Conservation (phyloP, 1,139 yeast species). For the Pichia sp. region DNA sequence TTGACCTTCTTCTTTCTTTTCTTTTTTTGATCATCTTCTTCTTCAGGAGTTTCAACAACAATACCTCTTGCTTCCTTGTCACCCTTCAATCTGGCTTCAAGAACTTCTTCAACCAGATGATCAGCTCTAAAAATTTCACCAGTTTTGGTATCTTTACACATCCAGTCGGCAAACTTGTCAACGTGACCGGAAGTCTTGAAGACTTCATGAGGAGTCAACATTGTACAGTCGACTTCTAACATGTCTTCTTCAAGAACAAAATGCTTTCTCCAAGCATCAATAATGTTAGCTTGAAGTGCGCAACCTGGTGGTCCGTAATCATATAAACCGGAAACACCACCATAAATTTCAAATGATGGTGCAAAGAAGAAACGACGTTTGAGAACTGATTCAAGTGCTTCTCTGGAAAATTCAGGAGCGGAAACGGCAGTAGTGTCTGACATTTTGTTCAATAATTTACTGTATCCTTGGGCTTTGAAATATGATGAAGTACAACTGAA, state of each 20-base stretch:
- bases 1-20: slow-evolving; percentile 92
- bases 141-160: slow-evolving; percentile 91
- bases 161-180: slow-evolving; percentile 98
- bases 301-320: slow-evolving; percentile 99
- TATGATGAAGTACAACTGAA: not conserved
- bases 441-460: slow-evolving; percentile 11
- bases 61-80: slow-evolving; percentile 92
- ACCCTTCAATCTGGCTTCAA: slow-evolving; percentile 93
- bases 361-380: slow-evolving; percentile 96
- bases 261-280: slow-evolving; percentile 97
- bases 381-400: slow-evolving; percentile 78
- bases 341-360: slow-evolving; percentile 94
- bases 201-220: slow-evolving; percentile 96
- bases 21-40: slow-evolving; percentile 49
- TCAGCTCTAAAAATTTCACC: slow-evolving; percentile 99
- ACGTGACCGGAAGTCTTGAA: slow-evolving; percentile 98
- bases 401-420: slow-evolving; percentile 55
- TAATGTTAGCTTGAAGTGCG: slow-evolving; percentile 91
- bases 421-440: slow-evolving; percentile 12
- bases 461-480: not conserved
- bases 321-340: slow-evolving; percentile 96
- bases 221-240: slow-evolving; percentile 97
- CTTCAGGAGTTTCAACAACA: slow-evolving; percentile 47
- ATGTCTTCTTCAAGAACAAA: slow-evolving; percentile 96
- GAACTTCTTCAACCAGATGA: slow-evolving; percentile 94